Evolutionary conservation across 1,284 basidiomycete species (phyloP).

Genomic region (Leccinum subatratum): DNA sequence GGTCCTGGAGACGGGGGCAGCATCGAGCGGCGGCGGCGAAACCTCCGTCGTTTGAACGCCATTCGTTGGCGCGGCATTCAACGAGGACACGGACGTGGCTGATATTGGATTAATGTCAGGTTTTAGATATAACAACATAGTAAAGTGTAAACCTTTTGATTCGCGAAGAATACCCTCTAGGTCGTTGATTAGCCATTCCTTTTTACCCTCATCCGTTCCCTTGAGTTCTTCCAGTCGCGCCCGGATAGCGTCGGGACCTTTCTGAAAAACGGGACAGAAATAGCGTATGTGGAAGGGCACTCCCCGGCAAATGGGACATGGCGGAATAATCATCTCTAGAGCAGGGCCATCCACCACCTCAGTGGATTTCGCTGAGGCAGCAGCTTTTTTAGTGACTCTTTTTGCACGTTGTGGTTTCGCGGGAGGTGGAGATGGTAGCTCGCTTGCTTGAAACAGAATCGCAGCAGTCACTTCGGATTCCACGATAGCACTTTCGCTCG

Average conservation of each 20-base stretch:
- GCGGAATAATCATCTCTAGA: conserved; percentile 8
- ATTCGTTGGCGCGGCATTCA: neutral
- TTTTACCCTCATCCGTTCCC: conserved; percentile 23
- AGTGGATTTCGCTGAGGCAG: conserved; percentile 1
- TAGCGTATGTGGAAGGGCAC: conserved; percentile 38
- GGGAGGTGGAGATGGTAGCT: conserved; percentile 10
- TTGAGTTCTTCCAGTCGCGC: conserved; percentile 38
- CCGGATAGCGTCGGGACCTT: conserved; percentile 37
- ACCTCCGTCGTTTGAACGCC: neutral
- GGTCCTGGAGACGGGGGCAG: conserved; percentile 8
- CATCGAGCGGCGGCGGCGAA: neutral
- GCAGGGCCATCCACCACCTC: neutral
- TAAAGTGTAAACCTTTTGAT: conserved; percentile 17
- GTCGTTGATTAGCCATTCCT: conserved; percentile 34
- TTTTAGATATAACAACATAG: neutral
- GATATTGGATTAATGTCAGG: conserved; percentile 4
- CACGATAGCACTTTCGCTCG: conserved; percentile 20
- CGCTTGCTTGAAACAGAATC: conserved; percentile 15
- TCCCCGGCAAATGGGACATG: conserved; percentile 40
- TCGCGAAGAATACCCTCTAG: conserved; percentile 31
- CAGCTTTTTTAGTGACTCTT: conserved; percentile 11
- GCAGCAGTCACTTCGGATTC: conserved; percentile 23
- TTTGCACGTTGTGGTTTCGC: conserved; percentile 12
- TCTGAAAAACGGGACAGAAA: conserved; percentile 39
- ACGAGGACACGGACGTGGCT: conserved; percentile 6